Base-by-base conservation (phyloP, 768 basidiomycete species). In the Pilatotrama ljubarskyi region DNA sequence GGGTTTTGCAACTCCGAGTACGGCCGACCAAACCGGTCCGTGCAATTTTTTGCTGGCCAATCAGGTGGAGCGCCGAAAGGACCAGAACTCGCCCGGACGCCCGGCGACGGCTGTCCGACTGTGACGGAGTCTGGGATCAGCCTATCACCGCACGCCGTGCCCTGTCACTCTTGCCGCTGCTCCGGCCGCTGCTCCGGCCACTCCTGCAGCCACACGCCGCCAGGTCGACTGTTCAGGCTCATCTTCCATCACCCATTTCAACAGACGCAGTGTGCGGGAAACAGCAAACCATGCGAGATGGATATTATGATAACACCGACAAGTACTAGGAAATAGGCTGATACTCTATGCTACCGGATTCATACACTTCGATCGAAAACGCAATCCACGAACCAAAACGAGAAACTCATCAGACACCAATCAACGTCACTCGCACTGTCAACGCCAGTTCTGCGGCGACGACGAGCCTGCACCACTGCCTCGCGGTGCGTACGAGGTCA, bases 21-120 rank as follows among this genome's bases (percentile, higher is more conserved):
- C 54, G 58, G 53, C 65, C 62, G 65, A 58, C 24, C 20, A 32
- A 29, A 43, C 57, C 57, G 57, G 58, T 18, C 51, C 40, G 51
- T 41, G 55, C 52, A 63, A 58, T 44, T 53, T 55, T 58, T 51
- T 46, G 56, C 40, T 55, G 47, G 61, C 61, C 61, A 63, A 63
- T 63, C 56, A 63, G 38, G 24, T 42, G 32, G 32, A 4, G 35
- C 18, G n/a, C 49, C 41, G 54, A 26, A 40, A 13, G 50, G 17
- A 24, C 41, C 42, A 24, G 32, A 38, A 17, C 2, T 29, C 13
- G 26, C 18, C 43, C 55, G 50, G 51, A 51, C 55, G 24, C 53
- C 42, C 29, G 52, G 52, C 37, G 41, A 26, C 54, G 59, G n/a
- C 52, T 55, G 53, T n/a, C 53, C 54, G 51, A 43, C 44, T 15